These are phyloP conservation scores for Adenanthera pavonina DNA, from an alignment of 306 rosid species.

Conservation along the genomic window DNA sequence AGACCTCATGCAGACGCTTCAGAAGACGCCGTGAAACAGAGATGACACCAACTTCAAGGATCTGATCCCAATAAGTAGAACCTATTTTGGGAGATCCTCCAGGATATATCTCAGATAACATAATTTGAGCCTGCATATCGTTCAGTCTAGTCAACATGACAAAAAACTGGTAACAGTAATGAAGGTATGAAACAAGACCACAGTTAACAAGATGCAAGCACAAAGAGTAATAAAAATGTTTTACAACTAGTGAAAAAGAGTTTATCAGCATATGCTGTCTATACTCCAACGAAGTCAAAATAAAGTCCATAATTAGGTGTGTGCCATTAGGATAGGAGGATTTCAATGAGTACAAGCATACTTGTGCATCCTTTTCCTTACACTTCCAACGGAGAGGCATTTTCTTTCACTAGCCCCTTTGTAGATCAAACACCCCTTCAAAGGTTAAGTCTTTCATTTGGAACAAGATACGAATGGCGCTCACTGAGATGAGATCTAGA, in stretches of 20 bases:
- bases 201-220: slow-evolving; percentile 7
- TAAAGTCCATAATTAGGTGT: background rate
- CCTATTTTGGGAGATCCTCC: slow-evolving; percentile 91
- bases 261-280: slow-evolving; percentile 6
- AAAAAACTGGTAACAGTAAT: slow-evolving; percentile 33
- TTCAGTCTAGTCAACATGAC: slow-evolving; percentile 25
- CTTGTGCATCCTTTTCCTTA: background rate
- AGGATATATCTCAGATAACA: slow-evolving; percentile 94
- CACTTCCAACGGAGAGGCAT: background rate
- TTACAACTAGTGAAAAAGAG: slow-evolving; percentile 27
- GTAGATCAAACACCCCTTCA: background rate
- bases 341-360: background rate
- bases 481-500: too few relatives aligned
- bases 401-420: background rate
- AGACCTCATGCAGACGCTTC: slow-evolving; percentile 78
- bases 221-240: slow-evolving; percentile 3
- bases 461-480: too few relatives aligned
- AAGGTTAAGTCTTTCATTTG: background rate
- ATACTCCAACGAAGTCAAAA: background rate
- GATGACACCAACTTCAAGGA: slow-evolving; percentile 85
- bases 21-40: slow-evolving; percentile 86
- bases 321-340: background rate
- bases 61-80: slow-evolving; percentile 89
- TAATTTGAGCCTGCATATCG: slow-evolving; percentile 74
- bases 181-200: slow-evolving; percentile 18